phyloP scores from a whole-genome alignment of 805 yeast genomes.

The Starmera quercuum region DNA sequence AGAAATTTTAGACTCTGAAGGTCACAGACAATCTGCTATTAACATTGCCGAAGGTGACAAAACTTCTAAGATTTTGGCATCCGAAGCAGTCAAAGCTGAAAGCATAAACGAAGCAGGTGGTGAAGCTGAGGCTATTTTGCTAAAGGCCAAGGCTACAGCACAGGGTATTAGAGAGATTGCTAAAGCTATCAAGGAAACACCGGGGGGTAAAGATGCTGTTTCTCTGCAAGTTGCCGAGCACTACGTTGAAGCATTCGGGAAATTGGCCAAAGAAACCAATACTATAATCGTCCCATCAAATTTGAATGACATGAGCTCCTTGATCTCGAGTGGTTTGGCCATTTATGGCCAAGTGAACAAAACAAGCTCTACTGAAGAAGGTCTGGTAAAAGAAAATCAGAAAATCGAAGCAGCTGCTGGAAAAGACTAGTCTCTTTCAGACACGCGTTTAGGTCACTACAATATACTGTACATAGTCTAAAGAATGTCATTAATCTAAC shows the following conservation, averaged over 20 bases:
- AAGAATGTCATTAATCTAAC: not conserved
- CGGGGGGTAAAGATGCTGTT: constrained; percentile 72
- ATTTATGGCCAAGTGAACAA: constrained; percentile 50
- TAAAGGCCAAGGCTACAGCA: constrained; percentile 68
- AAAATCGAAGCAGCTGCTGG: not conserved
- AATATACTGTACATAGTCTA: constrained; percentile 1
- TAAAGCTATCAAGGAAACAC: constrained; percentile 55
- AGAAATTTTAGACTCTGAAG: constrained; percentile 81
- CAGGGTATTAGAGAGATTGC: constrained; percentile 60
- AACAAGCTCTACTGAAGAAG: not conserved
- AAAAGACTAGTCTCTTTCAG: constrained; percentile 1
- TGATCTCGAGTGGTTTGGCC: constrained; percentile 72
- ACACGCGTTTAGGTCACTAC: too few relatives aligned
- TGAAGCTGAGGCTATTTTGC: constrained; percentile 60
- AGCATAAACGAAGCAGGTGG: constrained; percentile 64
- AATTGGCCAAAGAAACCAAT: constrained; percentile 75
- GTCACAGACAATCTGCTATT: constrained; percentile 69
- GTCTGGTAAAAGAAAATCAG: not conserved
- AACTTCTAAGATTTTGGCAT: constrained; percentile 60
- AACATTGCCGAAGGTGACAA: constrained; percentile 82
- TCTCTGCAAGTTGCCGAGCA: constrained; percentile 75
- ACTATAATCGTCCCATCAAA: constrained; percentile 74
- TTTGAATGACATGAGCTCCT: constrained; percentile 62
- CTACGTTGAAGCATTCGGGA: constrained; percentile 74
- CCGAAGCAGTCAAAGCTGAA: constrained; percentile 61